These are phyloP conservation scores for Paradendryphiella salina DNA, from an alignment of 2,329 filamentous ascomycete genomes.

Conservation along the genomic window DNA sequence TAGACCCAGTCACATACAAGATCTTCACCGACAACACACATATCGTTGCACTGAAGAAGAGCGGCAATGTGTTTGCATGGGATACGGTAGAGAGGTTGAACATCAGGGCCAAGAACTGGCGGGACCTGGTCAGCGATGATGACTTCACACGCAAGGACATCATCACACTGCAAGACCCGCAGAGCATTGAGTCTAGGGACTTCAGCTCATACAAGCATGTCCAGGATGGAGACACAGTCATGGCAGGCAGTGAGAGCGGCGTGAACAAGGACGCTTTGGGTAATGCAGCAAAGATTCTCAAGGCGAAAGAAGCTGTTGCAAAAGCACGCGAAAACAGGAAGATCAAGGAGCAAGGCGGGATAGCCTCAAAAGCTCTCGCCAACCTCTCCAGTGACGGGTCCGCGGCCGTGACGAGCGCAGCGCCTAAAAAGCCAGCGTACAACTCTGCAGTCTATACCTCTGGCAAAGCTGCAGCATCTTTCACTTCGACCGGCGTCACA, in stretches of 20 bases:
- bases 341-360: conserved; percentile 41
- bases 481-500: conserved; percentile 92
- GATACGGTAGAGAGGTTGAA: conserved; percentile 95
- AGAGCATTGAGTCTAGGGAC: conserved; percentile 81
- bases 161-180: conserved; percentile 93
- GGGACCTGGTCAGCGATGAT: conserved; percentile 81
- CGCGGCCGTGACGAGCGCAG: conserved; percentile 33
- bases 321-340: conserved; percentile 76
- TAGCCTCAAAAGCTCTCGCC: conserved; percentile 24
- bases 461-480: conserved; percentile 86
- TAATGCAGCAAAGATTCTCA: conserved; percentile 78
- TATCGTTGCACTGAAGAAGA: conserved; percentile 81
- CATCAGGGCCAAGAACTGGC: conserved; percentile 96
- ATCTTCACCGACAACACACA: conserved; percentile 98
- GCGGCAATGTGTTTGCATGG: conserved; percentile 94
- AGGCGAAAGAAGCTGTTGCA: conserved; percentile 91
- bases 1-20: conserved; percentile 97
- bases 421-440: conserved; percentile 54
- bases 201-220: conserved; percentile 87
- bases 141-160: conserved; percentile 90
- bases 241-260: conserved; percentile 68
- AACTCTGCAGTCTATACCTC: conserved; percentile 92
- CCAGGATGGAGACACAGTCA: conserved; percentile 77
- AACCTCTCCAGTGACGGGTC: conserved; percentile 29
- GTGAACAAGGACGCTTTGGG: conserved; percentile 83